These are phyloP conservation scores for Elsinoe perseae DNA, from an alignment of 2,329 filamentous ascomycete genomes.

Conservation along the genomic window DNA sequence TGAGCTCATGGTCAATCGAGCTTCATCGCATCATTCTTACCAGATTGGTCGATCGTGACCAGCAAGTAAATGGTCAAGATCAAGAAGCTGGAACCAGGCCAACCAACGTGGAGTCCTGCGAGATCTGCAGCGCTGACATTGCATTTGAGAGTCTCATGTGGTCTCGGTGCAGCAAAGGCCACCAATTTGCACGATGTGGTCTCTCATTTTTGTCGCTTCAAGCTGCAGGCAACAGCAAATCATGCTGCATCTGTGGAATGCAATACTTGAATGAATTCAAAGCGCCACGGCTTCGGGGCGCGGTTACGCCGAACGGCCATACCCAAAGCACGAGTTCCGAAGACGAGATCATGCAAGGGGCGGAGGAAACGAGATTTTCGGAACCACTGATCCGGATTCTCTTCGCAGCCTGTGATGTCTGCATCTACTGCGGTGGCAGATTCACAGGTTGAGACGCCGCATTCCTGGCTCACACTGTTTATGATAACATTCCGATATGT, in stretches of 20 bases:
- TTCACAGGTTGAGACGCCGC: slow-evolving; percentile 25
- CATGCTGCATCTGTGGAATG: slow-evolving; percentile 45
- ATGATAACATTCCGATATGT: neutral
- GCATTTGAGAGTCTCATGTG: slow-evolving; percentile 40
- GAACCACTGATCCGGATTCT: slow-evolving; percentile 26
- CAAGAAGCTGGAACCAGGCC: slow-evolving; percentile 7
- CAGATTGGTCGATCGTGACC: slow-evolving; percentile 13
- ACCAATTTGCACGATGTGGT: slow-evolving; percentile 48
- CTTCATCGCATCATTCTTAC: slow-evolving; percentile 17
- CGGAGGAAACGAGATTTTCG: neutral
- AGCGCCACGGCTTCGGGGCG: neutral
- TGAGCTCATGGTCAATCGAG: slow-evolving; percentile 18
- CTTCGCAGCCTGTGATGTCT: slow-evolving; percentile 31
- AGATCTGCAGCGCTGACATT: slow-evolving; percentile 44
- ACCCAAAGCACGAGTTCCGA: neutral
- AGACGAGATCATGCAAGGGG: neutral
- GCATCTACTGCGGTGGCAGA: slow-evolving; percentile 34
- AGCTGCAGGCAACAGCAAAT: slow-evolving; percentile 46
- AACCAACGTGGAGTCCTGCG: slow-evolving; percentile 39
- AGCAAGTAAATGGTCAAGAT: neutral
- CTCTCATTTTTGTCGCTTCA: slow-evolving; percentile 50
- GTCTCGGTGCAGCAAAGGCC: slow-evolving; percentile 44
- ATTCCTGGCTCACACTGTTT: slow-evolving; percentile 2
- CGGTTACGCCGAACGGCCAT: neutral
- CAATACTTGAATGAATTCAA: slow-evolving; percentile 42